These are phyloP conservation scores for Aspergillus floridensis DNA, from an alignment of 2,329 filamentous ascomycete species.

Conservation along the genomic window DNA sequence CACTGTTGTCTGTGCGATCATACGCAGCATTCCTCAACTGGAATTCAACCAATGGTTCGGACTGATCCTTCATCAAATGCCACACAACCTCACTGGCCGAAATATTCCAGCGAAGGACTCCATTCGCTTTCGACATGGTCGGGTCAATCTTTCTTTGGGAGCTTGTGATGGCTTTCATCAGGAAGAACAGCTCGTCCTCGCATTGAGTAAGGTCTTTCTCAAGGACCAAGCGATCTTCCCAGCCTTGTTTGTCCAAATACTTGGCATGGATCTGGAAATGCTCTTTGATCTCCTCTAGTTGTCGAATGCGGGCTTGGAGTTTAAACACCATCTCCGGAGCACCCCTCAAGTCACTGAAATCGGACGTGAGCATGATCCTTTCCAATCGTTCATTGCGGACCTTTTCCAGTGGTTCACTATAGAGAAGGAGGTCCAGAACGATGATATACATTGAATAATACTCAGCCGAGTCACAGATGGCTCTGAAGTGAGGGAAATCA, in stretches of 20 bases:
- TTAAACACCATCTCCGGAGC: conserved; percentile 89
- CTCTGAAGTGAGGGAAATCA: conserved; percentile 89
- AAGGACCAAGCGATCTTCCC: conserved; percentile 84
- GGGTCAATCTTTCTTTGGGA: conserved; percentile 80
- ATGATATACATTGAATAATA: conserved; percentile 99
- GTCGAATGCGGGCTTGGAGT: conserved; percentile 86
- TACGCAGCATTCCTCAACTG: conserved; percentile 89
- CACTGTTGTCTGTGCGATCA: conserved; percentile 92
- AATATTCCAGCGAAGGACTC: conserved; percentile 86
- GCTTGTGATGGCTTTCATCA: conserved; percentile 99
- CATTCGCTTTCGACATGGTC: conserved; percentile 66
- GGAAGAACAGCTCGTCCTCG: conserved; percentile 97
- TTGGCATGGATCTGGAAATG: conserved; percentile 92
- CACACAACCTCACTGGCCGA: conserved; percentile 94
- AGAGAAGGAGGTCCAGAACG: conserved; percentile 90
- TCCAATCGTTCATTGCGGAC: conserved; percentile 92
- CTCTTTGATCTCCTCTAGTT: conserved; percentile 92
- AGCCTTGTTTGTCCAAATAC: conserved; percentile 81
- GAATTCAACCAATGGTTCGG: conserved; percentile 86
- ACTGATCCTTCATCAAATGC: conserved; percentile 86
- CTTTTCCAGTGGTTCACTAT: conserved; percentile 94
- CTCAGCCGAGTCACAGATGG: conserved; percentile 94
- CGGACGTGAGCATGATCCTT: conserved; percentile 97
- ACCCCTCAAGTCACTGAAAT: conserved; percentile 94
- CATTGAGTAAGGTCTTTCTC: conserved; percentile 85